Conservation (phyloP, 1,284 basidiomycete genomes). For the Paramarasmius palmivorus region DNA sequence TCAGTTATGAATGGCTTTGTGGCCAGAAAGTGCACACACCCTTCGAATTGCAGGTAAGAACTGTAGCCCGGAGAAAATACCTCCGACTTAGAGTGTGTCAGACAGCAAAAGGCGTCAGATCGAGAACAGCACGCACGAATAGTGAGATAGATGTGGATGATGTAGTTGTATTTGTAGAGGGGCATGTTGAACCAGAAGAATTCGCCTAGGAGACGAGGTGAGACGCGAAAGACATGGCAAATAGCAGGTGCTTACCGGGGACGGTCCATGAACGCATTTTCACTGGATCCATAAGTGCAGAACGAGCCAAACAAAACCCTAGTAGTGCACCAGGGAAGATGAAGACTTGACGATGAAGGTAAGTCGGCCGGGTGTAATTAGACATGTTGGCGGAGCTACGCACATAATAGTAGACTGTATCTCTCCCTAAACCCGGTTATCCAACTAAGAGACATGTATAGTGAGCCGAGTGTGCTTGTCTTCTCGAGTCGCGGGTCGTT, state of each 20-base stretch:
- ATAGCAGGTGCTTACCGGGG: background rate
- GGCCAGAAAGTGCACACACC: conserved; percentile 13
- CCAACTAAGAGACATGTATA: background rate
- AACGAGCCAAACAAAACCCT: background rate
- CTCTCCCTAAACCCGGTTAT: background rate
- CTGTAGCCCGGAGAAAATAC: conserved; percentile 22
- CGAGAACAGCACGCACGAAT: conserved; percentile 16
- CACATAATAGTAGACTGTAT: background rate
- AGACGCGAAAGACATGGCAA: background rate
- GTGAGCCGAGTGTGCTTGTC: no score
- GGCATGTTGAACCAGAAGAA: conserved; percentile 26
- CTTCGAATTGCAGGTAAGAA: conserved; percentile 27
- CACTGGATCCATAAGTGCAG: background rate
- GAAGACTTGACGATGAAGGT: background rate
- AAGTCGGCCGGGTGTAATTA: background rate
- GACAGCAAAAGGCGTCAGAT: background rate
- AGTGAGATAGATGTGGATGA: conserved; percentile 27
- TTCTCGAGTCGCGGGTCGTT: background rate
- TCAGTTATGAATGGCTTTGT: background rate
- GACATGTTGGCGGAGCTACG: background rate
- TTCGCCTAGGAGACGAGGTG: conserved; percentile 19
- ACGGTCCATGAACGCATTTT: background rate
- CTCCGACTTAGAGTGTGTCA: conserved; percentile 20
- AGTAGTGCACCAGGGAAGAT: background rate
- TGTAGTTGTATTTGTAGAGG: conserved; percentile 24